phyloP scores from a whole-genome alignment of 768 basidiomycete species.

The Suillus subaureus region DNA sequence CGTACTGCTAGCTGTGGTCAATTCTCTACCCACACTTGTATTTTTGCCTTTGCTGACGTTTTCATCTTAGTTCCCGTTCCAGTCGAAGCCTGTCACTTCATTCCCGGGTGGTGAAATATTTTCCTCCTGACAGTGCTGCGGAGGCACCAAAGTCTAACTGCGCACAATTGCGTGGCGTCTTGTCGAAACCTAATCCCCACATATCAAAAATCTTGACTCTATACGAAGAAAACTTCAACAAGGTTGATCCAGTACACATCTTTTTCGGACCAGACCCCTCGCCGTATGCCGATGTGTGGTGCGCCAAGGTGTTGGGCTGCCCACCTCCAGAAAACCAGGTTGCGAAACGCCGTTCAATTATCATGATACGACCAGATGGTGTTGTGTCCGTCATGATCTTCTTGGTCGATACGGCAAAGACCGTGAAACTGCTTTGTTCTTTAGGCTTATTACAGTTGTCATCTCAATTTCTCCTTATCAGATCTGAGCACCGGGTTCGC shows the following conservation, averaged over 20 bases:
- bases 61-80: conserved; percentile 66
- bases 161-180: conserved; percentile 61
- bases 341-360: conserved; percentile 73
- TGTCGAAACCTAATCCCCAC: conserved; percentile 79
- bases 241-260: conserved; percentile 76
- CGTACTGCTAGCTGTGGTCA: conserved; percentile 89
- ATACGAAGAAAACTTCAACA: conserved; percentile 88
- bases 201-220: conserved; percentile 81
- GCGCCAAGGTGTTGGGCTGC: conserved; percentile 83
- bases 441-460: not conserved
- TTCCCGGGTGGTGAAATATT: conserved; percentile 90
- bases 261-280: conserved; percentile 89
- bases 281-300: conserved; percentile 83
- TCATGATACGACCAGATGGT: conserved; percentile 83
- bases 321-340: conserved; percentile 72
- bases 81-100: conserved; percentile 83
- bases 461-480: not conserved
- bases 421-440: not conserved
- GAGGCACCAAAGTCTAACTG: conserved; percentile 79
- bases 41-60: conserved; percentile 7
- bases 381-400: conserved; percentile 53
- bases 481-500: not conserved
- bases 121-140: conserved; percentile 84
- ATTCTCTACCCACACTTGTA: conserved; percentile 27
- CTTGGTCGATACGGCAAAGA: conserved; percentile 4